Evolutionary conservation across 768 basidiomycete species (phyloP).

Genomic region (Tricholoma terreum): DNA sequence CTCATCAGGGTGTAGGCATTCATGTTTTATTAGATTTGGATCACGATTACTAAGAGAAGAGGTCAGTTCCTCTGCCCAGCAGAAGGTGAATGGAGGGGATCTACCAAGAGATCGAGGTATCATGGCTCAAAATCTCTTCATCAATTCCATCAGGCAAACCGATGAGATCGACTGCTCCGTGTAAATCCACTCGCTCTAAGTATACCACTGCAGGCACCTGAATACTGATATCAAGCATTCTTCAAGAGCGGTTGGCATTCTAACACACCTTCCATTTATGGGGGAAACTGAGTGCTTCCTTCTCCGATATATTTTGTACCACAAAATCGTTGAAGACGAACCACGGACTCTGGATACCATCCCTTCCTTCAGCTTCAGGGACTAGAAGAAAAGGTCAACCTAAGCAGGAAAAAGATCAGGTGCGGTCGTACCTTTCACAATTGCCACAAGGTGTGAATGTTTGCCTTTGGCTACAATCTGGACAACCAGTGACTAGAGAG

Average conservation of each 20-base stretch:
- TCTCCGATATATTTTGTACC: conserved; percentile 79
- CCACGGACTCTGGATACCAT: conserved; percentile 60
- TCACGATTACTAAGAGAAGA: conserved; percentile 65
- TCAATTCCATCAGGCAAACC: conserved; percentile 66
- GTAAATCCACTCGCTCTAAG: conserved; percentile 70
- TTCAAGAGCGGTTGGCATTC: neutral
- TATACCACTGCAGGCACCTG: conserved; percentile 91
- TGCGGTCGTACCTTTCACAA: conserved; percentile 66
- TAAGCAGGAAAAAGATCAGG: neutral
- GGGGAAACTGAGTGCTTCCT: conserved; percentile 85
- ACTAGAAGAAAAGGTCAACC: conserved; percentile 39
- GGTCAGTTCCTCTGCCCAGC: neutral
- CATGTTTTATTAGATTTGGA: conserved; percentile 69
- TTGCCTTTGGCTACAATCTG: conserved; percentile 73
- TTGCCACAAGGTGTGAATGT: conserved; percentile 81
- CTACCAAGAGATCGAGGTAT: conserved; percentile 86
- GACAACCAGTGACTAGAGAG: conserved; percentile 68
- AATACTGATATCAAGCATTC: neutral
- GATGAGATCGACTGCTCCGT: conserved; percentile 56
- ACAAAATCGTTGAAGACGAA: conserved; percentile 96
- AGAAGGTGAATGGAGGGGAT: conserved; percentile 17
- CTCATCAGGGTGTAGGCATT: conserved; percentile 67
- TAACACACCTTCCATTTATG: conserved; percentile 84
- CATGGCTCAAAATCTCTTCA: conserved; percentile 71
- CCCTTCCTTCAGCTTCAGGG: conserved; percentile 56